Evolutionary conservation across 148 eudicot genomes (phyloP).

Genomic region (Rhododendron henanense): DNA sequence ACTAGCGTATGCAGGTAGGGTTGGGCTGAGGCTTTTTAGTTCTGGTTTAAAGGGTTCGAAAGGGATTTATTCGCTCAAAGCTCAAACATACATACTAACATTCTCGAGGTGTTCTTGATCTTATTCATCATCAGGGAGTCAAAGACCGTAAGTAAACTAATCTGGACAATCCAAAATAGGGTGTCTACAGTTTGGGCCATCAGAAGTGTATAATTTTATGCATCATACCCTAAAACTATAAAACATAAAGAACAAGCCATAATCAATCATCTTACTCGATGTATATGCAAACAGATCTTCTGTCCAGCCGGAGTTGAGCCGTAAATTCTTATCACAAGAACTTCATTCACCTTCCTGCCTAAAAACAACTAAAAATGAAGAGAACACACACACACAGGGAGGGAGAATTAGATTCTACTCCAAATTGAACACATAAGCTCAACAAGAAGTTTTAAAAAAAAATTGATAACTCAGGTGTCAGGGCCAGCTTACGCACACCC

Average conservation of each 20-base stretch:
- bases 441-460: not conserved
- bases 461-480: too few species aligned
- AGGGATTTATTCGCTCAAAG: too few species aligned
- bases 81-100: too few species aligned
- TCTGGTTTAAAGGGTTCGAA: too few species aligned
- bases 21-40: too few species aligned
- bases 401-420: not conserved
- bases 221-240: not conserved
- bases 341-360: conserved; percentile 88
- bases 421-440: not conserved
- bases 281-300: conserved; percentile 84
- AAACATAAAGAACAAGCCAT: not conserved
- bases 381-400: too few species aligned
- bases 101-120: too few species aligned
- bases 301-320: conserved; percentile 93
- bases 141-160: too few species aligned
- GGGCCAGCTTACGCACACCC: too few species aligned
- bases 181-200: not conserved
- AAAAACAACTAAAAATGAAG: not conserved
- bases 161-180: too few species aligned
- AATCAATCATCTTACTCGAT: conserved; percentile 45
- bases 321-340: conserved; percentile 82
- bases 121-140: too few species aligned
- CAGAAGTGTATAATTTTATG: not conserved
- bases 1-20: too few species aligned